Conservation (phyloP, 176 grass and related monocot species). For the Guadua angustifolia region DNA sequence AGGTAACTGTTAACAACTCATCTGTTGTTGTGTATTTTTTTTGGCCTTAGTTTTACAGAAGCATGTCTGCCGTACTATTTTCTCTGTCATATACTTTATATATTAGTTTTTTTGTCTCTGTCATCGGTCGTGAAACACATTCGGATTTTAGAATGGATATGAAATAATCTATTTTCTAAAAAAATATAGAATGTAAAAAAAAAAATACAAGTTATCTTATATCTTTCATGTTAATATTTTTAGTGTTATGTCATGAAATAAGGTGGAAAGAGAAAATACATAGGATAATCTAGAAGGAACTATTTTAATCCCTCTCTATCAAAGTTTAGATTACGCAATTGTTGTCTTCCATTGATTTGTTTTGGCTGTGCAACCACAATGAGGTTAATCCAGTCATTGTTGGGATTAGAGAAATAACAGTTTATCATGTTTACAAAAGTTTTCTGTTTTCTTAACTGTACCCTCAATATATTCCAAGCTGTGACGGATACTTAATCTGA, state of each 20-base stretch:
- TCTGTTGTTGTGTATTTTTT: neutral
- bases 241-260: neutral
- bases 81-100: neutral
- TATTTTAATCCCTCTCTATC: neutral
- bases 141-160: neutral
- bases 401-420: too few species aligned
- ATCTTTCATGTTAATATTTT: neutral
- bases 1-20: conserved; percentile 55
- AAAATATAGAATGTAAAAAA: neutral
- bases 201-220: neutral
- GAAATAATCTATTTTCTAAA: neutral
- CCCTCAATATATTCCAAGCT: too few species aligned
- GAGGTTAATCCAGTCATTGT: too few species aligned
- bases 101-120: neutral
- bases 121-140: neutral
- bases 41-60: conserved; percentile 3
- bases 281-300: neutral
- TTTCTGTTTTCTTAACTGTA: too few species aligned
- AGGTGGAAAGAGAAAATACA: neutral
- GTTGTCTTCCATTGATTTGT: neutral
- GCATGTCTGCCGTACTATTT: neutral
- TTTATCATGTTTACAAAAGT: too few species aligned
- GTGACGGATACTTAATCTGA: too few species aligned
- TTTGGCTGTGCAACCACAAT: too few species aligned
- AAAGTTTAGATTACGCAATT: neutral